These are phyloP conservation scores for Tuber melanosporum DNA, from an alignment of 495 filamentous ascomycete genomes.

Conservation along the genomic window DNA sequence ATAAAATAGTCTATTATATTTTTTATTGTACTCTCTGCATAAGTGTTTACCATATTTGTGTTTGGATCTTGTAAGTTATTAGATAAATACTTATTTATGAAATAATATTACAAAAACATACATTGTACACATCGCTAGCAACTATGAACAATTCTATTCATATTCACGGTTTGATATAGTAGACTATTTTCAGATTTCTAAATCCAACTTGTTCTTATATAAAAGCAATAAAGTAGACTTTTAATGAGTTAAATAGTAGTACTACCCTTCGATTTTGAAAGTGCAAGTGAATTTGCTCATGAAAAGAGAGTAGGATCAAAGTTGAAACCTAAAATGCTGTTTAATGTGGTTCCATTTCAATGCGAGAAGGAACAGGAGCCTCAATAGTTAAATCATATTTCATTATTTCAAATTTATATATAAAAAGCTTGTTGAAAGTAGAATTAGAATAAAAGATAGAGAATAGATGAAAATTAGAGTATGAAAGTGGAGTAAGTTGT, in stretches of 20 bases:
- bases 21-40: slow-evolving; percentile 4
- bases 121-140: not conserved
- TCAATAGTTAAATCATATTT: too few relatives aligned
- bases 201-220: not conserved
- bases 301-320: not conserved
- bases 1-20: not conserved
- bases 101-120: not conserved
- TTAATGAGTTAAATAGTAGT: not conserved
- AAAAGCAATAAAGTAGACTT: not conserved
- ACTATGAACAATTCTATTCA: not conserved
- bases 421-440: too few relatives aligned
- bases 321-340: not conserved
- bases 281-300: not conserved
- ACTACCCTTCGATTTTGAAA: not conserved
- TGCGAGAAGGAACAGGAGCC: not conserved
- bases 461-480: too few relatives aligned
- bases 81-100: not conserved
- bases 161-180: not conserved
- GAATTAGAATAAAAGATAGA: too few relatives aligned
- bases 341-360: too few relatives aligned
- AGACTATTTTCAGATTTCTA: not conserved
- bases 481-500: too few relatives aligned
- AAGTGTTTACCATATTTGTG: slow-evolving; percentile 2
- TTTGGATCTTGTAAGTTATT: not conserved
- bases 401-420: too few relatives aligned